Evolutionary conservation across 805 yeast genomes (phyloP).

Genomic region (Saccharomyces jurei): DNA sequence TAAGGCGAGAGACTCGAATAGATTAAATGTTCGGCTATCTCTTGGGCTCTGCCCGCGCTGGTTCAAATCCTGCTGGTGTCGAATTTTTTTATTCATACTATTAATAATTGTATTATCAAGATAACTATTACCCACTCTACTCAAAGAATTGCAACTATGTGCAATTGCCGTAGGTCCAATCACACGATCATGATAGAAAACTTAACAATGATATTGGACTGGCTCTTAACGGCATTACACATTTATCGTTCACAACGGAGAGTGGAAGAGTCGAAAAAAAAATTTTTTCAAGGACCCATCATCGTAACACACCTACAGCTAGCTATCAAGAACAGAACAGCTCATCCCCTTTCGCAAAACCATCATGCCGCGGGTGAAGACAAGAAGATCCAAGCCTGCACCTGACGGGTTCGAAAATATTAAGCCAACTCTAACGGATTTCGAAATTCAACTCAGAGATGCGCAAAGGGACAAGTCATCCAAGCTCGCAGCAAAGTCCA

Average conservation of each 20-base stretch:
- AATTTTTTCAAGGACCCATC: neutral
- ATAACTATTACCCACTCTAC: no score
- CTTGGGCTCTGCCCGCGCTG: constrained; percentile 74
- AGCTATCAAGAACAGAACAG: neutral
- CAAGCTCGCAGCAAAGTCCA: constrained; percentile 41
- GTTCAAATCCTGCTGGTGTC: constrained; percentile 76
- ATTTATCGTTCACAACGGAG: neutral
- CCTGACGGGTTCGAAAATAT: constrained; percentile 72
- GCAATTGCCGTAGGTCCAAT: neutral
- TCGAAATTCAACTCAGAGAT: constrained; percentile 49
- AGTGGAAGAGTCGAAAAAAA: neutral
- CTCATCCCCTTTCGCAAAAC: neutral
- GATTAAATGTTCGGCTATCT: constrained; percentile 33
- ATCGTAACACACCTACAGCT: neutral
- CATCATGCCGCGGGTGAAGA: constrained; percentile 18
- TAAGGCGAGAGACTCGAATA: constrained; percentile 70
- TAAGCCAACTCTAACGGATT: constrained; percentile 55
- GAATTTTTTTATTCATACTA: constrained; percentile 31
- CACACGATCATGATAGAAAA: neutral
- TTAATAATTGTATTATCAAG: no score
- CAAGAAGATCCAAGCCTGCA: constrained; percentile 36
- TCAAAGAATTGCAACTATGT: neutral
- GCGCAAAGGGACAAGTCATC: constrained; percentile 35
- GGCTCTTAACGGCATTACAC: neutral
- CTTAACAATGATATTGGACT: neutral